Base-by-base conservation (phyloP, 805 yeast species). In the Spathaspora hagerdaliae region DNA sequence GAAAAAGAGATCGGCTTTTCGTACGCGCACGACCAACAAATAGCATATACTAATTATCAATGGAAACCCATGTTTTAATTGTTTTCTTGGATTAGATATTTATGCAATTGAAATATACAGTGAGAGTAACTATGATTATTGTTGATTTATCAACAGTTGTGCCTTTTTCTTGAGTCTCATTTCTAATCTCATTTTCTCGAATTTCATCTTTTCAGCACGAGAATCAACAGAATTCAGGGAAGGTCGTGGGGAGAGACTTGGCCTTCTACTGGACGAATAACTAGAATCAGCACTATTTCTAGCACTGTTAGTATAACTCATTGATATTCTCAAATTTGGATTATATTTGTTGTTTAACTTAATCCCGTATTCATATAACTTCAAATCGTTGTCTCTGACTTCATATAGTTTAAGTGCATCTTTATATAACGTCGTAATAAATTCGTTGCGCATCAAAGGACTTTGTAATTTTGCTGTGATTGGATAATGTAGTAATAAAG, bases 401-500 rank as follows among this genome's bases (percentile, higher is more conserved):
- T 60, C 60, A 39, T 58, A 60, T 26, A 75, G 52, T 43, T 59
- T 59, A 42, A 61, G 51, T 6, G 77, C 64, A 44, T 71, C 66
- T 33, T 59, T 63, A 44, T 65, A 61, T 7, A 71, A 46, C 10
- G 56, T 56, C 11, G 52, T 54, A 7, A 64, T 49, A 26, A 69
- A 62, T 9, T 59, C 50, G 15, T 32, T 36, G 11, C 45, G 26
- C 6, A 39, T 36, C 2, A 43, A 36, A 11, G 53, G 50, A 6
- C 49, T 47, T 2, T 42, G 43, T n/a, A 54, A 33, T 33, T 52
- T 58, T 12, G 50, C 41, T 6, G 51, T 36, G n/a, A 64, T 57
- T 2, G 82, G 83, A 53, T 75, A 78, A 55, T 77, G 83, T 27
- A 79, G 60, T 6, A 79, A 57, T 13, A 77, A 54, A 31, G 73